These are phyloP conservation scores for Amniculicola lignicola DNA, from an alignment of 495 filamentous ascomycete species.

Conservation along the genomic window DNA sequence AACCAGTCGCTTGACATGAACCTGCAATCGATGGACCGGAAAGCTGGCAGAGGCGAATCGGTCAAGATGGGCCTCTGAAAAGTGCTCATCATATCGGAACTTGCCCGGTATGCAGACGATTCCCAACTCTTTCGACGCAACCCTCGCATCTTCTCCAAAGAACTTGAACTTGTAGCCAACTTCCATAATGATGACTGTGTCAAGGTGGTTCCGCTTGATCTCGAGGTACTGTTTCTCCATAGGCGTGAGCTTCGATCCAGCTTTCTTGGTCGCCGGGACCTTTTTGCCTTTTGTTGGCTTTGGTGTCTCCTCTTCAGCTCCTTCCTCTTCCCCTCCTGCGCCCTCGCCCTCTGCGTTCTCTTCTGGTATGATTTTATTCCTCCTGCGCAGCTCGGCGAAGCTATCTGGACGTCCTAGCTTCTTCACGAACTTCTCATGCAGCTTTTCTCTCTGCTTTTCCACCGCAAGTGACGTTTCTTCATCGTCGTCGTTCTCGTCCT, in stretches of 20 bases:
- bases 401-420: conserved; percentile 84
- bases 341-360: conserved; percentile 45
- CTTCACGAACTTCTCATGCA: conserved; percentile 85
- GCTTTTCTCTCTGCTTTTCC: conserved; percentile 56
- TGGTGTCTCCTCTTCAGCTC: conserved; percentile 50
- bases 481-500: conserved; percentile 49
- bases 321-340: conserved; percentile 38
- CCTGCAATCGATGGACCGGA: conserved; percentile 84
- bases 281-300: conserved; percentile 58
- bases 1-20: conserved; percentile 92
- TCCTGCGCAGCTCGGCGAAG: conserved; percentile 63
- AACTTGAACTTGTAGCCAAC: conserved; percentile 98
- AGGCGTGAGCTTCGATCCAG: conserved; percentile 72
- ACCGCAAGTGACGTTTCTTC: conserved; percentile 39
- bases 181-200: conserved; percentile 84
- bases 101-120: conserved; percentile 98
- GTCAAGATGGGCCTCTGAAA: conserved; percentile 88
- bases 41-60: conserved; percentile 95
- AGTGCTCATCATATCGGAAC: conserved; percentile 90
- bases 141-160: conserved; percentile 93
- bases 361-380: conserved; percentile 52
- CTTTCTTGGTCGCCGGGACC: conserved; percentile 57
- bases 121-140: conserved; percentile 83
- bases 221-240: conserved; percentile 92
- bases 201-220: conserved; percentile 88